Base-by-base conservation (phyloP, 2,329 filamentous ascomycete species). In the Penicillium sp. region DNA sequence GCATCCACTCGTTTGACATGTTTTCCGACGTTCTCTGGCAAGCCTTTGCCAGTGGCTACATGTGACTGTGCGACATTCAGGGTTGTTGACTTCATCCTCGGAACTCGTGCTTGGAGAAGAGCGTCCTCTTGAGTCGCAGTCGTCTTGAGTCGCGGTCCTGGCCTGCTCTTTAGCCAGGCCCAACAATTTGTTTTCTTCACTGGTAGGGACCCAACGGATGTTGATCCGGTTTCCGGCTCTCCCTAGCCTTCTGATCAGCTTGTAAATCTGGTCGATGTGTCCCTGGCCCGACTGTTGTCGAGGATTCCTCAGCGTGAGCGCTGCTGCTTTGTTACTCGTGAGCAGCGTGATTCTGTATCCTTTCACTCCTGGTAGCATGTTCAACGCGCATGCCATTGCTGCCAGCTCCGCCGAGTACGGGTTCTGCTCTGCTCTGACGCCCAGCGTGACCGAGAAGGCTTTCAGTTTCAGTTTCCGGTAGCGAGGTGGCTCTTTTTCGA, bases 401-500 rank as follows among this genome's bases (percentile, higher is more conserved):
- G 54, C 58, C 25, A 65, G 57, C 55, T 63, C 58, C 36, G 46
- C 47, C 14, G 59, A 62, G 48, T 56, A 63, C 24, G 53, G 62
- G 39, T 63, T 61, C 33, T 63, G 56, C 51, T 63, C 58, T 54
- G 46, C 42, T 57, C 59, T 61, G 46, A 46, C 43, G 18, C 54
- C 49, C 18, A 63, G 44, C 44, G 50, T 61, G 31, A 55, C 33
- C 30, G 50, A 63, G 13, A 60, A 56, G 45, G 50, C 51, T 40
- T 58, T 62, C 11, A 58, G 44, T 47, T 48, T 62, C 46, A 51
- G 35, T 46, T 62, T 62, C 45, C 47, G 51, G 51, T 62, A 55
- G 2, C 46, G 47, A 42, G 58, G 53, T 35, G 73, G 76, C 55
- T 49, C 65, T 62, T 49, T 51, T 57, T 47, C 63, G 64, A 45